phyloP scores from a whole-genome alignment of 2,329 filamentous ascomycete species.

The Incumbomyces delicatus region DNA sequence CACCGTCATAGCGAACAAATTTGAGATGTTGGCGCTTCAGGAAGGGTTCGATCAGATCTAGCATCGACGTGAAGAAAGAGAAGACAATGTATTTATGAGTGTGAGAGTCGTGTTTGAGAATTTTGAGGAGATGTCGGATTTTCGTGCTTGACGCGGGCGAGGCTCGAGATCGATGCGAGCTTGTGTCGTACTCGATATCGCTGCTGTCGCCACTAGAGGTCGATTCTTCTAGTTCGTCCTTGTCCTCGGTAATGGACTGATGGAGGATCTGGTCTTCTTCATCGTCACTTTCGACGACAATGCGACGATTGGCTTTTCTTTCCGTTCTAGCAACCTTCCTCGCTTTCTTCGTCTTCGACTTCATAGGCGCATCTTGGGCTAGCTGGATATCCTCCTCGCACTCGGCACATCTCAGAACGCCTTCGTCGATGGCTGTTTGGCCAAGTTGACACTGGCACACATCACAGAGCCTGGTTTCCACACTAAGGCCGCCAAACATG shows the following conservation, averaged over 20 bases:
- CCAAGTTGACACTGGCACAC: slow-evolving; percentile 66
- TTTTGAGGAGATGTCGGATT: slow-evolving; percentile 72
- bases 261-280: slow-evolving; percentile 59
- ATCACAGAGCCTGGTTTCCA: slow-evolving; percentile 68
- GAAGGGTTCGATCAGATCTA: slow-evolving; percentile 91
- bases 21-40: slow-evolving; percentile 62
- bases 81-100: slow-evolving; percentile 98
- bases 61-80: slow-evolving; percentile 96
- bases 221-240: slow-evolving; percentile 29
- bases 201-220: slow-evolving; percentile 27
- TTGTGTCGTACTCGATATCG: slow-evolving; percentile 32
- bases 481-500: slow-evolving; percentile 73
- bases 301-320: slow-evolving; percentile 26
- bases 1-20: slow-evolving; percentile 85
- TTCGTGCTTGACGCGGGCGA: slow-evolving; percentile 60
- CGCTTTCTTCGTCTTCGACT: slow-evolving; percentile 34
- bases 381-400: slow-evolving; percentile 67
- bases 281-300: slow-evolving; percentile 46
- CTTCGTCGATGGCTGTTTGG: slow-evolving; percentile 43
- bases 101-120: slow-evolving; percentile 66
- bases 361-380: slow-evolving; percentile 31
- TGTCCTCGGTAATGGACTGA: slow-evolving; percentile 22
- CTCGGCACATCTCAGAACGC: slow-evolving; percentile 56
- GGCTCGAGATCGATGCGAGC: slow-evolving; percentile 40
- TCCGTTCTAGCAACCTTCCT: slow-evolving; percentile 40